Conservation (phyloP, 2,329 filamentous ascomycete genomes). For the Paecilomyces niveus region DNA sequence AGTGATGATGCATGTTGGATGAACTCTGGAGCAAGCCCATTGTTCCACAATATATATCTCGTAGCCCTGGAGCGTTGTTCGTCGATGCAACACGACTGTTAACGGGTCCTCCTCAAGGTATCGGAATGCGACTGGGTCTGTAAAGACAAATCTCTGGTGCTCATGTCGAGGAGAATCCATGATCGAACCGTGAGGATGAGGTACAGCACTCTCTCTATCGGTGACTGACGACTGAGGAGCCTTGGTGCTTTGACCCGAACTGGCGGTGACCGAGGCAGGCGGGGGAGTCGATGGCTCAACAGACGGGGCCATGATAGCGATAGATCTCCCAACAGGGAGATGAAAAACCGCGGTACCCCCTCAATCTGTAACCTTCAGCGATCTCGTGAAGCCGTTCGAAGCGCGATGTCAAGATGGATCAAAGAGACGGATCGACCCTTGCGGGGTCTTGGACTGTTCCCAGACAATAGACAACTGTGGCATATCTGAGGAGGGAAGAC, state of each 20-base stretch:
- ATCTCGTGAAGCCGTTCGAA: conserved; percentile 6
- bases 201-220: conserved; percentile 14
- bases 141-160: conserved; percentile 56
- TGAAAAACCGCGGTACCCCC: not conserved
- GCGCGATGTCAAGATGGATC: conserved; percentile 12
- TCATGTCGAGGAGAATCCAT: conserved; percentile 17
- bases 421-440: conserved; percentile 18
- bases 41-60: conserved; percentile 94
- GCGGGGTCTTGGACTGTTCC: conserved; percentile 17
- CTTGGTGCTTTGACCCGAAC: conserved; percentile 21
- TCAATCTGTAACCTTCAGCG: conserved; percentile 4
- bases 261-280: conserved; percentile 13
- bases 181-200: conserved; percentile 10
- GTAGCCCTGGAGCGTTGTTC: conserved; percentile 67
- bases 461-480: conserved; percentile 15
- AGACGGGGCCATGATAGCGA: conserved; percentile 11
- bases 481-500: conserved; percentile 16
- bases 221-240: conserved; percentile 7
- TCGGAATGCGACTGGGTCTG: conserved; percentile 59
- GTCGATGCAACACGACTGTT: conserved; percentile 67
- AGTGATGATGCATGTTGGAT: conserved; percentile 84
- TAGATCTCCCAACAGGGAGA: conserved; percentile 4
- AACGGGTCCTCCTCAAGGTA: conserved; percentile 81
- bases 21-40: conserved; percentile 88
- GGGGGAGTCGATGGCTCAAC: conserved; percentile 16